Percentiles rank a stretch among this genome's conserved stretches.
These are phyloP conservation scores for Trametes elegans DNA, from an alignment of 768 basidiomycete species.

Conservation along the genomic window DNA sequence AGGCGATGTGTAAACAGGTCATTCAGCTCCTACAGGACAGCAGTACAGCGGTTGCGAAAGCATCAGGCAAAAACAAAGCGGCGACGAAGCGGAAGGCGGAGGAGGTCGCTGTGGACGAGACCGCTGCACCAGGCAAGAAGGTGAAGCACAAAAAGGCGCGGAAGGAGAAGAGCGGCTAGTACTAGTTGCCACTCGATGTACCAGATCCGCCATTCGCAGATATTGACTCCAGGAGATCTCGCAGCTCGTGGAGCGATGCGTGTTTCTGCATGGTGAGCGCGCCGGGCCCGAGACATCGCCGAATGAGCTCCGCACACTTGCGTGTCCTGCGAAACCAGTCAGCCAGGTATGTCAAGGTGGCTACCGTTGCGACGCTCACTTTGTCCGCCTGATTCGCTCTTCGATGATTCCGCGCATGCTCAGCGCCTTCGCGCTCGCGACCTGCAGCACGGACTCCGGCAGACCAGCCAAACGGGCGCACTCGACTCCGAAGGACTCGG, in stretches of 20 bases:
- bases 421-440: slow-evolving; percentile 53
- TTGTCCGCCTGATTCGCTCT: slow-evolving; percentile 47
- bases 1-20: slow-evolving; percentile 66
- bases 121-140: slow-evolving; percentile 29
- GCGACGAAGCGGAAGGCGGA: slow-evolving; percentile 30
- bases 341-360: not conserved
- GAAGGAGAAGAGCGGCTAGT: slow-evolving; percentile 25
- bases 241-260: slow-evolving; percentile 4
- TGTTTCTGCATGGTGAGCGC: not conserved
- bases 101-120: slow-evolving; percentile 15
- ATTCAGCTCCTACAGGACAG: slow-evolving; percentile 27
- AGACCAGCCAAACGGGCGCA: slow-evolving; percentile 87
- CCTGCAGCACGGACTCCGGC: slow-evolving; percentile 62
- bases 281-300: slow-evolving; percentile 11
- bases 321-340: slow-evolving; percentile 23
- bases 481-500: slow-evolving; percentile 90
- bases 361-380: slow-evolving; percentile 32
- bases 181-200: slow-evolving; percentile 9
- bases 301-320: slow-evolving; percentile 29
- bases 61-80: slow-evolving; percentile 26
- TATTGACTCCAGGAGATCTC: slow-evolving; percentile 9
- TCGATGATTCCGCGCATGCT: slow-evolving; percentile 54
- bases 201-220: slow-evolving; percentile 2
- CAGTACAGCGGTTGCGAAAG: slow-evolving; percentile 6
- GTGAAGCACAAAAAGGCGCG: slow-evolving; percentile 47